Percentiles rank a stretch among this genome's conserved stretches.
These are phyloP conservation scores for Aspergillus sp. DNA, from an alignment of 2,329 filamentous ascomycete species.

Conservation along the genomic window DNA sequence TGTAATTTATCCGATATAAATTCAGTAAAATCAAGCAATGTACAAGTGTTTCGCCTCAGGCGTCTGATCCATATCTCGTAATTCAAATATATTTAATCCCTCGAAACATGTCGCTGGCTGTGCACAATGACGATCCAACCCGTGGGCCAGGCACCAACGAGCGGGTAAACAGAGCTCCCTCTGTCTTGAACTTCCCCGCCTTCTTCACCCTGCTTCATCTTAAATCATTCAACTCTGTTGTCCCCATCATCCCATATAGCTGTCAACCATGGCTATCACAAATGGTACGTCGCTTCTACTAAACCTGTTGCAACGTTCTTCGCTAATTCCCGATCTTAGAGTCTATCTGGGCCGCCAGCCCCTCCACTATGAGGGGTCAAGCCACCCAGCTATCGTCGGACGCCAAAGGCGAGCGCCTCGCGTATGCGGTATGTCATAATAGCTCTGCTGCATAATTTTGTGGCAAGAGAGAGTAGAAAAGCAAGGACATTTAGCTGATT, in stretches of 20 bases:
- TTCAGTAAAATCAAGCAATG: background rate
- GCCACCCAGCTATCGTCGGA: constrained; percentile 87
- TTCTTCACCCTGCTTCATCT: constrained; percentile 7
- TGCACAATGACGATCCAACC: constrained; percentile 4
- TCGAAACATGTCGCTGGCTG: background rate
- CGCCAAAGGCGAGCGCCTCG: constrained; percentile 84
- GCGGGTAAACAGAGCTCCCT: constrained; percentile 8
- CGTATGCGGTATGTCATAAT: constrained; percentile 71
- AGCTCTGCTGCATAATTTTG: background rate
- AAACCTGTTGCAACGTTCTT: background rate
- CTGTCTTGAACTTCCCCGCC: background rate
- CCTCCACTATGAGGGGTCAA: constrained; percentile 79
- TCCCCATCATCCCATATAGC: constrained; percentile 1
- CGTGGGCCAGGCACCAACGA: background rate
- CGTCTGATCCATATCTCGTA: background rate
- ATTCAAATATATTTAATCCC: background rate
- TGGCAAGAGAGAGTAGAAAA: background rate
- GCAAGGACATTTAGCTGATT: background rate
- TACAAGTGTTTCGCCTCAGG: background rate
- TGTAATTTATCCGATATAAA: constrained; percentile 1
- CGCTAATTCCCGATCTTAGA: constrained; percentile 43
- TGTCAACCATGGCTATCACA: constrained; percentile 44
- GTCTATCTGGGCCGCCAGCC: constrained; percentile 79
- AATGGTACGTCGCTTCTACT: constrained; percentile 34
- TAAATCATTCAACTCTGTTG: constrained; percentile 1